These are phyloP conservation scores for Dioscorea dumetorum DNA, from an alignment of 106 monocot species.

Conservation along the genomic window DNA sequence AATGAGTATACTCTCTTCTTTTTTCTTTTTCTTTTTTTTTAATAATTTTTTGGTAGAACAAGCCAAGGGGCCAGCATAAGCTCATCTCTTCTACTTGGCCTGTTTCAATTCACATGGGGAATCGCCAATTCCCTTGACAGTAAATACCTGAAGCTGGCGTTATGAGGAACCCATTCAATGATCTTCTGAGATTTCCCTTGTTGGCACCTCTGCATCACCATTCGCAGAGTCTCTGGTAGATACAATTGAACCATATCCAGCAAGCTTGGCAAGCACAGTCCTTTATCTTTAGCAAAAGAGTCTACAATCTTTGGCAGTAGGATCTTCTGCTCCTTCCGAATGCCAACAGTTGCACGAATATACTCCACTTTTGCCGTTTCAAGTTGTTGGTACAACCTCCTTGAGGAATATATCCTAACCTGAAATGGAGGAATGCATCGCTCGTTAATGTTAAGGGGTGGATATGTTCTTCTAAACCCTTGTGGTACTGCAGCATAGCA, in stretches of 20 bases:
- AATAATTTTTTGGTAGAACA: no score
- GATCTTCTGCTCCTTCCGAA: constrained; percentile 60
- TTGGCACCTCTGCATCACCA: constrained; percentile 56
- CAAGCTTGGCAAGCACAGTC: constrained; percentile 27
- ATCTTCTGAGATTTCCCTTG: constrained; percentile 45
- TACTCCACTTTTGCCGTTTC: constrained; percentile 65
- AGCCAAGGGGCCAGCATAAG: no score
- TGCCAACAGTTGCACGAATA: constrained; percentile 55
- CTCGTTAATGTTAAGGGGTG: no score
- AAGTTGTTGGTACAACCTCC: constrained; percentile 43
- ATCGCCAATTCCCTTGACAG: constrained; percentile 41
- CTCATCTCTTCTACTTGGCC: no score
- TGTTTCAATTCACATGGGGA: constrained; percentile 25
- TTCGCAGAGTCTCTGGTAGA: constrained; percentile 52
- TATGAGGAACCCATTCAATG: constrained; percentile 67
- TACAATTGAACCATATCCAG: constrained; percentile 43
- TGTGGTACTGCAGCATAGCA: no score
- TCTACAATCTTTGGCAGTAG: constrained; percentile 67
- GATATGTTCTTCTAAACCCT: no score
- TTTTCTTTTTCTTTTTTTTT: no score
- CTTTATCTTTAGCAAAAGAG: constrained; percentile 45
- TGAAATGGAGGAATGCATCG: constrained; percentile 4
- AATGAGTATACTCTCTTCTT: no score
- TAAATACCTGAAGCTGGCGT: constrained; percentile 49
- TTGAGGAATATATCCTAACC: constrained; percentile 53